phyloP scores from a whole-genome alignment of 2,329 filamentous ascomycete species.

The Pyrenophora teres region DNA sequence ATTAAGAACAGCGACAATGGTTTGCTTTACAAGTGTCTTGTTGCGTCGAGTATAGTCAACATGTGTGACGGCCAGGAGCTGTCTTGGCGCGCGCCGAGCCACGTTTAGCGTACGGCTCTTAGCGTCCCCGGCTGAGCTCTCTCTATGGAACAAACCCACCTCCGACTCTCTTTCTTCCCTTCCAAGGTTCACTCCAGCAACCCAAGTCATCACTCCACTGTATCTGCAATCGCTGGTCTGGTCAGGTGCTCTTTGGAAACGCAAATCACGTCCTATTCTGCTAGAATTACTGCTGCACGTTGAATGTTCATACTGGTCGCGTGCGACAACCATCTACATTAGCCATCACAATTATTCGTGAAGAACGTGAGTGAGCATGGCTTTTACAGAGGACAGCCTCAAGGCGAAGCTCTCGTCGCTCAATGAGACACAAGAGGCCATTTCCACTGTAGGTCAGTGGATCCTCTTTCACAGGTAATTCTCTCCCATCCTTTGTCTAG shows the following conservation, averaged over 20 bases:
- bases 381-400: conserved; percentile 94
- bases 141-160: background rate
- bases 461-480: conserved; percentile 96
- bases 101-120: conserved; percentile 26
- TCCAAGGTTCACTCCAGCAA: conserved; percentile 15
- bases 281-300: conserved; percentile 3
- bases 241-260: conserved; percentile 11
- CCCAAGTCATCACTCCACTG: conserved; percentile 28
- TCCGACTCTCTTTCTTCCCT: conserved; percentile 17
- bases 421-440: conserved; percentile 97
- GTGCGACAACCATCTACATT: conserved; percentile 26
- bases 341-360: conserved; percentile 25
- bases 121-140: conserved; percentile 26
- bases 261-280: conserved; percentile 11
- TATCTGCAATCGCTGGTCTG: conserved; percentile 18
- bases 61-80: conserved; percentile 19
- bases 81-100: conserved; percentile 23
- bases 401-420: conserved; percentile 92
- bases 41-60: conserved; percentile 17
- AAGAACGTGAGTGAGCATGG: conserved; percentile 62
- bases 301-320: conserved; percentile 23
- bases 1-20: conserved; percentile 21
- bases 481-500: conserved; percentile 6
- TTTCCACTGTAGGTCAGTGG: conserved; percentile 96
- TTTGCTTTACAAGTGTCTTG: conserved; percentile 22